Evolutionary conservation across 1,284 basidiomycete genomes (phyloP).

Genomic region (Tranzscheliella williamsii): DNA sequence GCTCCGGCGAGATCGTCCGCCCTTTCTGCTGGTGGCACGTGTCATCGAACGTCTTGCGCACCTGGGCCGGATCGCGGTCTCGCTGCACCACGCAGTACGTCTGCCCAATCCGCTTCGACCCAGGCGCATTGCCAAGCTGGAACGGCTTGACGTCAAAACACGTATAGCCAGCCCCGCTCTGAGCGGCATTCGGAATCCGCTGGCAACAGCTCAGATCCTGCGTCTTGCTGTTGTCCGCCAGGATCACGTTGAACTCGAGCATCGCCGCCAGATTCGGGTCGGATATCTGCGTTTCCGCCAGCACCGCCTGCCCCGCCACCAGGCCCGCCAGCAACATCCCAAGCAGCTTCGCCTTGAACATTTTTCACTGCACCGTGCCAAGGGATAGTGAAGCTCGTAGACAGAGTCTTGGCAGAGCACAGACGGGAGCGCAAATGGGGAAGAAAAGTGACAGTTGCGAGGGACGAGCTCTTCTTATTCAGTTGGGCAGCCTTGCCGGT

Average conservation of each 20-base stretch:
- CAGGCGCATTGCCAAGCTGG: neutral
- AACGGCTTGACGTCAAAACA: too few species aligned
- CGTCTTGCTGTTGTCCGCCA: slow-evolving; percentile 30
- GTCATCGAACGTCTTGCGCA: neutral
- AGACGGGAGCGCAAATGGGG: too few species aligned
- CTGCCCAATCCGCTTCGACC: neutral
- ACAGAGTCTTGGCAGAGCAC: too few species aligned
- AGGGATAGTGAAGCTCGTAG: too few species aligned
- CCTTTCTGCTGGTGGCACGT: slow-evolving; percentile 1
- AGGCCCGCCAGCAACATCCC: too few species aligned
- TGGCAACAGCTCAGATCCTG: slow-evolving; percentile 21
- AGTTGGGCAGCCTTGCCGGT: too few species aligned
- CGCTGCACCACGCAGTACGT: neutral
- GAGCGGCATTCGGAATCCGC: neutral
- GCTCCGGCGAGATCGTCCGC: neutral
- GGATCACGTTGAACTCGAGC: slow-evolving; percentile 17
- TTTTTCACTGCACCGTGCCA: too few species aligned
- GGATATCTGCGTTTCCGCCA: neutral
- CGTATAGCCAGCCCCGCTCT: neutral
- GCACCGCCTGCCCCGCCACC: too few species aligned
- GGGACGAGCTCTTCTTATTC: too few species aligned
- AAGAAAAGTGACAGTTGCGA: too few species aligned
- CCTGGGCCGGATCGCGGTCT: neutral
- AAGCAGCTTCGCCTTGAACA: too few species aligned
- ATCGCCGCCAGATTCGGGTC: slow-evolving; percentile 13